These are phyloP conservation scores for Dysphania ambrosioides DNA, from an alignment of 148 eudicot genomes.

Conservation along the genomic window DNA sequence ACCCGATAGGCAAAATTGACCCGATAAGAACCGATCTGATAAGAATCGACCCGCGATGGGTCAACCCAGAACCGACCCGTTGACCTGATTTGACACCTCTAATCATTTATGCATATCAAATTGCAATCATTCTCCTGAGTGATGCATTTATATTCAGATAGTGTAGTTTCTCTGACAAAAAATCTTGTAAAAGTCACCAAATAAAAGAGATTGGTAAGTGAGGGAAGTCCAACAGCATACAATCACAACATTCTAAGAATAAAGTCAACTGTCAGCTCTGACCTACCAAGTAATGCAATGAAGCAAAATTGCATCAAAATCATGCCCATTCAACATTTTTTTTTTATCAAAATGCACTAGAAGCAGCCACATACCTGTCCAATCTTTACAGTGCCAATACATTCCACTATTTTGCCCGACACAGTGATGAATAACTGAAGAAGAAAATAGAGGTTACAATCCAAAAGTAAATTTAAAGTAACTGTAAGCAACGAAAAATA, in stretches of 20 bases:
- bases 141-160: background rate
- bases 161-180: background rate
- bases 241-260: too few species aligned
- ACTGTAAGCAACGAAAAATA: background rate
- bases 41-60: too few species aligned
- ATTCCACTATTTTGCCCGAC: conserved; percentile 61
- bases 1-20: too few species aligned
- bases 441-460: conserved; percentile 19
- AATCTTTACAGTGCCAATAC: conserved; percentile 65
- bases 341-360: background rate
- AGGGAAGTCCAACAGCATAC: too few species aligned
- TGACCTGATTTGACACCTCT: too few species aligned
- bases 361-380: conserved; percentile 53
- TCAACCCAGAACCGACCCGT: too few species aligned
- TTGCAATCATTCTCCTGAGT: background rate
- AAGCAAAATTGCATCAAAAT: background rate
- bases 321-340: background rate
- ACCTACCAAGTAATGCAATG: too few species aligned
- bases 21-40: too few species aligned
- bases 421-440: conserved; percentile 55
- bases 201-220: too few species aligned
- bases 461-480: background rate
- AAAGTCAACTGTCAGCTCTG: too few species aligned
- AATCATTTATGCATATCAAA: too few species aligned
- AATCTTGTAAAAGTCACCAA: too few species aligned